These are phyloP conservation scores for Chionographis japonica DNA, from an alignment of 106 monocot genomes.

Conservation along the genomic window DNA sequence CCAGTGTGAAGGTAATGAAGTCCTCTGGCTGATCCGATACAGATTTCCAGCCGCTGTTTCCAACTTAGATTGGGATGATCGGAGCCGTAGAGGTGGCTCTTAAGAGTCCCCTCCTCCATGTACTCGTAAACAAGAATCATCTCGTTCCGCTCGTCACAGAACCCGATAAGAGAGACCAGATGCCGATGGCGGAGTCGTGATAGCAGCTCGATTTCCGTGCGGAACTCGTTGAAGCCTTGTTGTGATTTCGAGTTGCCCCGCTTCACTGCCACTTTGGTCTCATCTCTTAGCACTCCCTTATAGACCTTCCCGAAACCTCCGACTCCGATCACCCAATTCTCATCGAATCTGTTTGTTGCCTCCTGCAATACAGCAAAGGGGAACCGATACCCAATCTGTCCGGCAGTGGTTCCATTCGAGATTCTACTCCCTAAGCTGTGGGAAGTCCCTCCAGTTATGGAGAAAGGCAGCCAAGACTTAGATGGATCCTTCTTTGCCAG, in stretches of 20 bases:
- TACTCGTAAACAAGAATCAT: no score
- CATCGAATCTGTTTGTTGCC: constrained; percentile 65
- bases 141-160: constrained; percentile 64
- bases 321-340: constrained; percentile 68
- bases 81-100: constrained; percentile 66
- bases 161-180: constrained; percentile 71
- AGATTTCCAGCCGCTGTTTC: constrained; percentile 64
- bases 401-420: constrained; percentile 21
- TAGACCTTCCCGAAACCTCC: constrained; percentile 85
- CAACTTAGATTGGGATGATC: constrained; percentile 49
- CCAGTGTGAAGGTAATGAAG: constrained; percentile 82
- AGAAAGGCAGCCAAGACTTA: constrained; percentile 52
- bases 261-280: constrained; percentile 60
- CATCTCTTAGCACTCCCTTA: constrained; percentile 56
- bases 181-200: constrained; percentile 70
- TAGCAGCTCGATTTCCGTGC: constrained; percentile 66
- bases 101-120: constrained; percentile 72
- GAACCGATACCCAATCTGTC: constrained; percentile 43
- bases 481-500: constrained; percentile 24
- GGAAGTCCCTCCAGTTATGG: constrained; percentile 31
- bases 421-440: constrained; percentile 27
- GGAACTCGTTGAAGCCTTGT: constrained; percentile 72
- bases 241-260: constrained; percentile 60
- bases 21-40: constrained; percentile 66
- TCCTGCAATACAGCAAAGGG: constrained; percentile 50